phyloP scores from a whole-genome alignment of 2,329 filamentous ascomycete genomes.

The Penicillium glabrum region DNA sequence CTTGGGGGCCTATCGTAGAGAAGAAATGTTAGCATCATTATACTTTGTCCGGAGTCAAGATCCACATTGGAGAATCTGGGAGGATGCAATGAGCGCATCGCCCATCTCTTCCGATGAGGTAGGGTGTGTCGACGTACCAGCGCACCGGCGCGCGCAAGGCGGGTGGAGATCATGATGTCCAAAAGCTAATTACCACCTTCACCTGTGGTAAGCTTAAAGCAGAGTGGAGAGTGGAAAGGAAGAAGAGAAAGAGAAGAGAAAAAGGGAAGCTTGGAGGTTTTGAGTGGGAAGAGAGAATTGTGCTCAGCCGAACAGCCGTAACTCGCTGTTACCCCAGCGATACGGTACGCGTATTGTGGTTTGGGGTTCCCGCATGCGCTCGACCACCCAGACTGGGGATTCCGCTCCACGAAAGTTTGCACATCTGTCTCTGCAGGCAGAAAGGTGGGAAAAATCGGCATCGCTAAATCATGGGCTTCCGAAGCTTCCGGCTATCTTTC shows the following conservation, averaged over 20 bases:
- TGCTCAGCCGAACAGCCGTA: conserved; percentile 42
- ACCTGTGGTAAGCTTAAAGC: conserved; percentile 27
- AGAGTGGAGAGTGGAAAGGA: conserved; percentile 39
- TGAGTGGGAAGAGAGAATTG: conserved; percentile 34
- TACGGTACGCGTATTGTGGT: conserved; percentile 22
- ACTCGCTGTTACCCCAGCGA: conserved; percentile 37
- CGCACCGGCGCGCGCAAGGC: conserved; percentile 48
- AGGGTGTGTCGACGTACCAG: conserved; percentile 41
- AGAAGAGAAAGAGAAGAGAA: conserved; percentile 37
- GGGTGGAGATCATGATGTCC: conserved; percentile 49
- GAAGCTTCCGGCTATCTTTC: background rate
- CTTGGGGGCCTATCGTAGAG: conserved; percentile 41
- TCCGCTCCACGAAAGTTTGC: background rate
- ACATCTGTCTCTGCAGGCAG: background rate
- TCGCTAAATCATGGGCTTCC: background rate
- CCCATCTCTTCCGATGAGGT: conserved; percentile 2
- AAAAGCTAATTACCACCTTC: conserved; percentile 40
- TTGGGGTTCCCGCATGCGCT: conserved; percentile 2
- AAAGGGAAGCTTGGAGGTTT: conserved; percentile 42
- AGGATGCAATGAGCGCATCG: conserved; percentile 1
- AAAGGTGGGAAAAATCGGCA: background rate
- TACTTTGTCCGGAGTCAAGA: background rate
- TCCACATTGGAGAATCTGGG: background rate
- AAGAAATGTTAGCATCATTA: conserved; percentile 23
- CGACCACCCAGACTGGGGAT: background rate